Evolutionary conservation across 306 rosid genomes (phyloP).

Genomic region (Carpinus fangiana): DNA sequence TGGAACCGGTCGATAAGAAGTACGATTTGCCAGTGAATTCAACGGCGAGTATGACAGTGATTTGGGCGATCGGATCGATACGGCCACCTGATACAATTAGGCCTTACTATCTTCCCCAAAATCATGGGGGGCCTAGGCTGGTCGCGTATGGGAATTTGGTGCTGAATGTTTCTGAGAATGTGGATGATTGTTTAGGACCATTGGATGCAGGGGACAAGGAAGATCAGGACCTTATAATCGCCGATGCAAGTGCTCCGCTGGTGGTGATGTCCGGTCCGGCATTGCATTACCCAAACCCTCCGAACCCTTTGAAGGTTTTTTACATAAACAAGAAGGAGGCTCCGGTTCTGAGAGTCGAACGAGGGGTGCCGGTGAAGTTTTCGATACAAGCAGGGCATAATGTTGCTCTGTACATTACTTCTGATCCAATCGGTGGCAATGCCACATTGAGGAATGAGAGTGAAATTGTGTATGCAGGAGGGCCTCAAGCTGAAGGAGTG

Average conservation of each 20-base stretch:
- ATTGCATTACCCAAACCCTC: constrained; percentile 78
- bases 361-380: constrained; percentile 85
- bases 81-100: constrained; percentile 72
- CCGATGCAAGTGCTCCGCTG: constrained; percentile 70
- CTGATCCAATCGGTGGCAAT: constrained; percentile 86
- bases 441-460: constrained; percentile 72
- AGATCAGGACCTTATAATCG: constrained; percentile 77
- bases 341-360: constrained; percentile 81
- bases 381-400: constrained; percentile 87
- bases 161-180: constrained; percentile 62
- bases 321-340: constrained; percentile 91
- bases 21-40: constrained; percentile 66
- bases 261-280: constrained; percentile 62
- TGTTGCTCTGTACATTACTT: constrained; percentile 77
- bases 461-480: constrained; percentile 84
- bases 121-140: constrained; percentile 53
- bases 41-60: constrained; percentile 56
- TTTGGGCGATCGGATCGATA: constrained; percentile 82
- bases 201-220: constrained; percentile 78
- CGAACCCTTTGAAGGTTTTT: constrained; percentile 72
- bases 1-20: constrained; percentile 50
- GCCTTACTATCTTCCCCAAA: constrained; percentile 84
- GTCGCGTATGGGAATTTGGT: constrained; percentile 58
- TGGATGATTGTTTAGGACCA: constrained; percentile 80
- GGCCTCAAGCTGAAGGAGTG: constrained; percentile 80